Percentiles rank a stretch among this genome's conserved stretches.
These are phyloP conservation scores for Secale cereale DNA, from an alignment of 176 grass and related monocot genomes.

Conservation along the genomic window DNA sequence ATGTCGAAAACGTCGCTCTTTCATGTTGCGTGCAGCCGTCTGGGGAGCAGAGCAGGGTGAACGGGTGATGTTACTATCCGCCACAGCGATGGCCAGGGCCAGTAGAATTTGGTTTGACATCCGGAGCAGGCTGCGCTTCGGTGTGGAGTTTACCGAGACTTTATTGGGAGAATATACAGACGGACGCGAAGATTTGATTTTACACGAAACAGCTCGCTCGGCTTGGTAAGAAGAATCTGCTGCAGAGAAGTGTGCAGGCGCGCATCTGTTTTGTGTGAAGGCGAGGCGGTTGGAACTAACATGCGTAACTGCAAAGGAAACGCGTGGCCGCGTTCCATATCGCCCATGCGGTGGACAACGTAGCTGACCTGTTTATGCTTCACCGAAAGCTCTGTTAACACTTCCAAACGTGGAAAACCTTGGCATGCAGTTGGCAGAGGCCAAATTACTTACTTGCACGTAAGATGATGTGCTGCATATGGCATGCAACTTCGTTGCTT, in stretches of 20 bases:
- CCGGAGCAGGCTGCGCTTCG: not conserved
- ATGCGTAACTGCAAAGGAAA: not conserved
- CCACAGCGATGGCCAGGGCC: not conserved
- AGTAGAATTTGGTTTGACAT: conserved; percentile 12
- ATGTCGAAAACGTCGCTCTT: not conserved
- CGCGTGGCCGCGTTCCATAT: not conserved
- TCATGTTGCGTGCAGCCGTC: conserved; percentile 16
- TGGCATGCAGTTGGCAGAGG: not conserved
- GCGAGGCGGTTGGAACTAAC: conserved; percentile 24
- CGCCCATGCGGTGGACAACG: not conserved
- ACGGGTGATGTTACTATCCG: not conserved
- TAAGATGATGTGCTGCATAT: not conserved
- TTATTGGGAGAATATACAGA: not conserved
- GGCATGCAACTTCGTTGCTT: too few species aligned
- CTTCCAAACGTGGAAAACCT: not conserved
- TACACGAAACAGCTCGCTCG: not conserved
- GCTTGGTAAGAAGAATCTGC: not conserved
- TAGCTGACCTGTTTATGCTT: not conserved
- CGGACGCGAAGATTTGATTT: not conserved
- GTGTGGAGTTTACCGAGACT: not conserved
- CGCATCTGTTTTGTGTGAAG: conserved; percentile 31
- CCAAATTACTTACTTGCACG: not conserved
- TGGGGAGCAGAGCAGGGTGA: not conserved
- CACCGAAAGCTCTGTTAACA: not conserved
- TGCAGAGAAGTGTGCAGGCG: not conserved